Percentiles rank a stretch among this genome's conserved stretches.
Conservation (phyloP, 129 eudicot genomes). For the Chrysanthemum lavandulifolium region DNA sequence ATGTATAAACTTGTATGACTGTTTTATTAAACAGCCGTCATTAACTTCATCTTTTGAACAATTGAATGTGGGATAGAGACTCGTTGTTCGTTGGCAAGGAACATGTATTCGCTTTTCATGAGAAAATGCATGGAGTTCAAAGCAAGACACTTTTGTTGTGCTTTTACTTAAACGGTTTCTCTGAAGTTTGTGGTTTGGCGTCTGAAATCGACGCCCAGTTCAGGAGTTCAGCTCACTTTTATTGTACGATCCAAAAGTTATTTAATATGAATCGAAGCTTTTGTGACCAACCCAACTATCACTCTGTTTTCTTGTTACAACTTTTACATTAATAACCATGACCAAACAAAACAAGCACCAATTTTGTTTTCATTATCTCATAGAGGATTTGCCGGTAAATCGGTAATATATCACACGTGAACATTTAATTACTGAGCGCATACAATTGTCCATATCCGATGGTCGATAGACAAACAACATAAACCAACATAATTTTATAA, state of each 20-base stretch:
- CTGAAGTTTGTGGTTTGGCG: neutral
- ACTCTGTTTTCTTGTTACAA: neutral
- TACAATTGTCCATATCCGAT: neutral
- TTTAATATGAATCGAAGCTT: neutral
- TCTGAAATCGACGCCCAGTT: too few species aligned
- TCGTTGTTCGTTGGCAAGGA: neutral
- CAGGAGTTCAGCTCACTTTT: too few species aligned
- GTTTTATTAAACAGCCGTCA: neutral
- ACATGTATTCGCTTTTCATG: neutral
- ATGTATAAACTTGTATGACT: conserved; percentile 18
- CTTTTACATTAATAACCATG: neutral
- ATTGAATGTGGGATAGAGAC: neutral
- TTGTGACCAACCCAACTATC: neutral
- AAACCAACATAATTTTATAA: too few species aligned
- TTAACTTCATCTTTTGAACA: conserved; percentile 2
- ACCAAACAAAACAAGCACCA: neutral
- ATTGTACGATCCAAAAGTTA: too few species aligned
- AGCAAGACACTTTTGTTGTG: neutral
- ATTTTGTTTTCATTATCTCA: neutral
- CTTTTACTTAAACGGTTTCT: neutral
- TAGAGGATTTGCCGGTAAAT: neutral
- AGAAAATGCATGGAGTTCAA: neutral
- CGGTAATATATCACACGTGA: neutral
- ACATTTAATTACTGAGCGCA: neutral
- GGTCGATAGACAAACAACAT: too few species aligned